These are phyloP conservation scores for Macroventuria anomochaeta DNA, from an alignment of 2,329 filamentous ascomycete genomes.

Conservation along the genomic window DNA sequence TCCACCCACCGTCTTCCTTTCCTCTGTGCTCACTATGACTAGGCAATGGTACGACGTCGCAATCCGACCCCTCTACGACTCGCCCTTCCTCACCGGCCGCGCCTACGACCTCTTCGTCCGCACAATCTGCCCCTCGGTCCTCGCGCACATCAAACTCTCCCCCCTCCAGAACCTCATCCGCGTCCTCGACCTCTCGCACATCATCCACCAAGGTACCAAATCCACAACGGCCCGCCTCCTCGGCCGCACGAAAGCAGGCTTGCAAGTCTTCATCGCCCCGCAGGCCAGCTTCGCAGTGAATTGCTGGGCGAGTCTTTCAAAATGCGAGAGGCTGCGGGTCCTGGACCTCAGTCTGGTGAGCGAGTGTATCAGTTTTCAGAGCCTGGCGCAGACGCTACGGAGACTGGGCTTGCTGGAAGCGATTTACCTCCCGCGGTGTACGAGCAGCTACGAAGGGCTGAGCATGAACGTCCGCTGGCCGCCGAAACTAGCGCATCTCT, in stretches of 20 bases:
- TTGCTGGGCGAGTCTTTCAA: conserved; percentile 63
- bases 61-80: conserved; percentile 59
- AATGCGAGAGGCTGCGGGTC: conserved; percentile 58
- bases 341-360: conserved; percentile 62
- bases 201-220: conserved; percentile 66
- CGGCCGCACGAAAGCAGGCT: conserved; percentile 58
- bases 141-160: conserved; percentile 56
- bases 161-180: conserved; percentile 60
- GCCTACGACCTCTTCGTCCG: conserved; percentile 62
- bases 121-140: conserved; percentile 61
- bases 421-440: conserved; percentile 55
- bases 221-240: conserved; percentile 64
- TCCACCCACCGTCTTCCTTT: not conserved
- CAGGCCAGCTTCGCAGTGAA: conserved; percentile 64
- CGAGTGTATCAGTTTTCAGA: conserved; percentile 57
- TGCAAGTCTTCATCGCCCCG: conserved; percentile 64
- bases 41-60: conserved; percentile 64
- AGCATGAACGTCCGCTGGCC: conserved; percentile 51
- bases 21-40: conserved; percentile 8
- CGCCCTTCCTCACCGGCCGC: conserved; percentile 58
- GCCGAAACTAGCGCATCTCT: conserved; percentile 50
- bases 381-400: conserved; percentile 59
- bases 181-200: conserved; percentile 58
- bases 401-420: conserved; percentile 53
- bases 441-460: conserved; percentile 36